These are phyloP conservation scores for Coemansia sp. DNA, from an alignment of 192 early-diverging fungal genomes.

Conservation along the genomic window DNA sequence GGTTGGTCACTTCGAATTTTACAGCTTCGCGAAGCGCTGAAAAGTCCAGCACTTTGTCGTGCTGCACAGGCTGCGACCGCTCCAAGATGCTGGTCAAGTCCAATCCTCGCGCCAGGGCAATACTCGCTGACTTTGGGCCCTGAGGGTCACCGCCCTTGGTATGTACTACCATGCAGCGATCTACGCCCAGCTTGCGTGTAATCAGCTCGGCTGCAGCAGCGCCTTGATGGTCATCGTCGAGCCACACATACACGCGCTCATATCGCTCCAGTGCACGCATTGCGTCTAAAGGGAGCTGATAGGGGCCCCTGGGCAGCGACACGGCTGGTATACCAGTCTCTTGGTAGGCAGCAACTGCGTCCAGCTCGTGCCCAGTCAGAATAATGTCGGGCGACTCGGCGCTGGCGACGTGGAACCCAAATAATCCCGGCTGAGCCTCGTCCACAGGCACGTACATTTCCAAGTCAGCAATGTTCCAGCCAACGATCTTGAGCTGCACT, in stretches of 20 bases:
- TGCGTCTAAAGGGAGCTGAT: conserved; percentile 61
- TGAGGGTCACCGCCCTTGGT: conserved; percentile 42
- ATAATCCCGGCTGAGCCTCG: conserved; percentile 58
- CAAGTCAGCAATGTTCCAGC: conserved; percentile 42
- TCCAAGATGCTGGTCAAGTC: conserved; percentile 51
- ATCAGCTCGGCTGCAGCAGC: conserved; percentile 61
- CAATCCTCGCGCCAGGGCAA: conserved; percentile 53
- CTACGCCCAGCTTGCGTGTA: conserved; percentile 65
- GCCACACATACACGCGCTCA: conserved; percentile 67
- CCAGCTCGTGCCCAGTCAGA: conserved; percentile 64
- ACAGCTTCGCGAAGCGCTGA: conserved; percentile 63
- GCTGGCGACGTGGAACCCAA: conserved; percentile 63
- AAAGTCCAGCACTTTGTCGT: conserved; percentile 71
- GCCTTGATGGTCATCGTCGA: conserved; percentile 69
- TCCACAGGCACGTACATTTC: conserved; percentile 60
- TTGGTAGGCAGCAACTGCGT: conserved; percentile 69
- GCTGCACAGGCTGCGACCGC: conserved; percentile 55
- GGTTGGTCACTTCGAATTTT: conserved; percentile 64
- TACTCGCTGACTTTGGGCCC: conserved; percentile 60
- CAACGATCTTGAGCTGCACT: conserved; percentile 59
- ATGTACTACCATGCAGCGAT: conserved; percentile 61
- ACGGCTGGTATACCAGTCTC: conserved; percentile 63
- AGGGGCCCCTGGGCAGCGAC: conserved; percentile 59
- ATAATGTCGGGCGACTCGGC: conserved; percentile 55
- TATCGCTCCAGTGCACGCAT: conserved; percentile 67